A percentile compares a stretch with the other conserved stretches of the same genome.
Evolutionary conservation across 257 asterid genomes (phyloP).

Genomic region (Salvia hispanica): DNA sequence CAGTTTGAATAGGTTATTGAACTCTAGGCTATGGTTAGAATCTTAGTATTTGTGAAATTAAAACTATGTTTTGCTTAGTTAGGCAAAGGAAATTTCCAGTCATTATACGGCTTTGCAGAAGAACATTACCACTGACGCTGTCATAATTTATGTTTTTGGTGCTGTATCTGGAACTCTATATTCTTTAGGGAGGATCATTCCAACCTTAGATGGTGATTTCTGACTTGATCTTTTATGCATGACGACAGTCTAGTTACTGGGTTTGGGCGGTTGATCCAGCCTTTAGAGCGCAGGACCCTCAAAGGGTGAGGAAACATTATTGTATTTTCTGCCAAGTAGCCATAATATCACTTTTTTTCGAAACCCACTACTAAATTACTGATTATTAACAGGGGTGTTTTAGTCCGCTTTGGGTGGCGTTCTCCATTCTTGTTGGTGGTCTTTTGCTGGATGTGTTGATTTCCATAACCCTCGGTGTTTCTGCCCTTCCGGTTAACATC

Average conservation of each 20-base stretch:
- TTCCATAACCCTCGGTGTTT: constrained; percentile 71
- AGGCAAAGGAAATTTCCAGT: constrained; percentile 2
- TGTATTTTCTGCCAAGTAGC: not conserved
- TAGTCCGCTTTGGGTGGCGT: constrained; percentile 80
- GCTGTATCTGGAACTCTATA: constrained; percentile 10
- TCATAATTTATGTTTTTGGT: constrained; percentile 16
- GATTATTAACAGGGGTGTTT: constrained; percentile 53
- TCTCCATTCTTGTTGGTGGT: constrained; percentile 72
- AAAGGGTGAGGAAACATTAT: constrained; percentile 48
- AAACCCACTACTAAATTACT: constrained; percentile 24
- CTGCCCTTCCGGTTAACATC: constrained; percentile 77
- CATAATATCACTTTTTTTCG: constrained; percentile 8
- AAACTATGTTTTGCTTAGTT: not conserved
- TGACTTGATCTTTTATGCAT: constrained; percentile 30
- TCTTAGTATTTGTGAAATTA: constrained; percentile 16
- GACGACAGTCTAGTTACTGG: constrained; percentile 71
- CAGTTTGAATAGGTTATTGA: not conserved
- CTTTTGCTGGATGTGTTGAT: constrained; percentile 77
- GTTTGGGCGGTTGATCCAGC: constrained; percentile 74
- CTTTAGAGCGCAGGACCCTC: constrained; percentile 49
- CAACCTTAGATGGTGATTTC: not conserved
- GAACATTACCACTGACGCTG: not conserved
- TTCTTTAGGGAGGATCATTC: constrained; percentile 2
- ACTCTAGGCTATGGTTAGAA: constrained; percentile 20
- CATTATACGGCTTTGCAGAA: not conserved